Percentiles rank a stretch among this genome's conserved stretches.
Conservation (phyloP, 2,329 filamentous ascomycete species). For the Colletotrichum coccodes region DNA sequence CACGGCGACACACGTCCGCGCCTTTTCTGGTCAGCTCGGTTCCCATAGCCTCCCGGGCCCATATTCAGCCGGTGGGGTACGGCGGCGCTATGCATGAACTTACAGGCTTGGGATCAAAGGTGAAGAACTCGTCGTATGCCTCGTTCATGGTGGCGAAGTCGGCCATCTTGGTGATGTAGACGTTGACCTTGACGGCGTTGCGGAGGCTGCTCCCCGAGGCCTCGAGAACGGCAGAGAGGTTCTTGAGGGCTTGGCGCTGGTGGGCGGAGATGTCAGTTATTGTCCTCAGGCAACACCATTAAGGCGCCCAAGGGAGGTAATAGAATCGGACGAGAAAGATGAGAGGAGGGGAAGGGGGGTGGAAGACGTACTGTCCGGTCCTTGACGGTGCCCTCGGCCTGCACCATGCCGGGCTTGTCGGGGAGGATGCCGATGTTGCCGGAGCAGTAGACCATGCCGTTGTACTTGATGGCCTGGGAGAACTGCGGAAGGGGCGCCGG, state of each 20-base stretch:
- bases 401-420: conserved; percentile 51
- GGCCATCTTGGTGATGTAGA: conserved; percentile 73
- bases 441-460: conserved; percentile 78
- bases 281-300: too few relatives aligned
- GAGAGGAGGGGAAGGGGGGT: background rate
- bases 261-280: conserved; percentile 4
- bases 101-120: conserved; percentile 56
- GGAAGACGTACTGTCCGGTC: conserved; percentile 56
- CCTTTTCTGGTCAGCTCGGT: conserved; percentile 40
- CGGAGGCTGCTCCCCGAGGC: conserved; percentile 67
- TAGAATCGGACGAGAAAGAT: background rate
- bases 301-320: too few relatives aligned
- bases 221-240: conserved; percentile 68
- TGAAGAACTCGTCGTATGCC: conserved; percentile 62
- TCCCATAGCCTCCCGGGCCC: background rate
- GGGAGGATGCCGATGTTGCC: conserved; percentile 70
- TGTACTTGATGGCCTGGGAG: conserved; percentile 69
- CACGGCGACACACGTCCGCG: conserved; percentile 77
- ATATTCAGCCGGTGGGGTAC: too few relatives aligned
- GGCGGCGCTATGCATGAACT: conserved; percentile 39
- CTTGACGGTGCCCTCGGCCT: conserved; percentile 60
- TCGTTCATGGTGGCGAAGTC: conserved; percentile 70
- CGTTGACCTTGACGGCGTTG: conserved; percentile 74
- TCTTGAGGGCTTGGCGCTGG: conserved; percentile 66
- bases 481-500: conserved; percentile 61